Percentiles rank a stretch among this genome's conserved stretches.
phyloP scores from a whole-genome alignment of 192 early-diverging fungal genomes.

The Backusella circina region DNA sequence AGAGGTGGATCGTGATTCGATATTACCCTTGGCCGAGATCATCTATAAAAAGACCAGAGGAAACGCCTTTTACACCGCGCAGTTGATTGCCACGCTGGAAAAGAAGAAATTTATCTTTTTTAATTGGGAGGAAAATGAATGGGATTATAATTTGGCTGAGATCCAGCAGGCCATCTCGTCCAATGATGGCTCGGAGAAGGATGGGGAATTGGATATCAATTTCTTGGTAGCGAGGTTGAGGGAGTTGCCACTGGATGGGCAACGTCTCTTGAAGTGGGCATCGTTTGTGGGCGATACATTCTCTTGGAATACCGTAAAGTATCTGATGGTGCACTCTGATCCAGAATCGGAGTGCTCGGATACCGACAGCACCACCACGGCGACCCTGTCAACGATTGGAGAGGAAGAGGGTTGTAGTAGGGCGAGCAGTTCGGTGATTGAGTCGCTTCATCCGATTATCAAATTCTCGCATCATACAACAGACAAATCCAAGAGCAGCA shows the following conservation, averaged over 20 bases:
- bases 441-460: conserved; percentile 8
- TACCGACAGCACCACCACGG: not conserved
- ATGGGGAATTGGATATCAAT: conserved; percentile 22
- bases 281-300: conserved; percentile 32
- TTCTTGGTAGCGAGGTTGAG: conserved; percentile 14
- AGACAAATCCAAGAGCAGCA: not conserved
- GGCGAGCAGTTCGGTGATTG: not conserved
- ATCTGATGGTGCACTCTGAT: conserved; percentile 23
- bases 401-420: not conserved
- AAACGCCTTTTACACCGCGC: conserved; percentile 29
- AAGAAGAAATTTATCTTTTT: conserved; percentile 34
- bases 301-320: conserved; percentile 31
- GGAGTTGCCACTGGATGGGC: conserved; percentile 24
- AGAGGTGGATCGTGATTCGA: not conserved
- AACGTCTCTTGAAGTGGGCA: conserved; percentile 31
- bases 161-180: conserved; percentile 18
- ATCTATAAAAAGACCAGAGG: conserved; percentile 28
- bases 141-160: conserved; percentile 25
- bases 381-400: not conserved
- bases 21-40: conserved; percentile 23
- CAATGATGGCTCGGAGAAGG: conserved; percentile 2
- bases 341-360: conserved; percentile 22
- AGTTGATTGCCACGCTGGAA: conserved; percentile 17
- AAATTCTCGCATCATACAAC: not conserved
- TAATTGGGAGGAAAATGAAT: conserved; percentile 32